Conservation (phyloP, 129 eudicot genomes). For the Centrapalus pauciflorus region DNA sequence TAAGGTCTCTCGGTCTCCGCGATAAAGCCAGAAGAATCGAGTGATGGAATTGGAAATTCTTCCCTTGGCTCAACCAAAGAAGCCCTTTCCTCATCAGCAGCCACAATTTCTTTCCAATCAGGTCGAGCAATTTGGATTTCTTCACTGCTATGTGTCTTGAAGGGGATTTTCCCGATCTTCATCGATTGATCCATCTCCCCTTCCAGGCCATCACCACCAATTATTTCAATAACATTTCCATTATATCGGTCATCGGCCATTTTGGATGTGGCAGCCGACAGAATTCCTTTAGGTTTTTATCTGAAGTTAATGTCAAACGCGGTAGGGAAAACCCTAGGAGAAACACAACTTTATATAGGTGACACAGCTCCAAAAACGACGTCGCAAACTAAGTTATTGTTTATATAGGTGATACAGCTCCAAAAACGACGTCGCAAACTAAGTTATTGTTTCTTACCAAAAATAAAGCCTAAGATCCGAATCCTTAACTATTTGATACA, state of each 20-base stretch:
- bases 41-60: constrained; percentile 49
- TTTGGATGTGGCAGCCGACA: neutral
- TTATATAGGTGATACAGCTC: constrained; percentile 6
- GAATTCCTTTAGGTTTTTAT: constrained; percentile 8
- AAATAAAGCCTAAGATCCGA: constrained; percentile 11
- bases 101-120: constrained; percentile 68
- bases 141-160: too few relatives aligned
- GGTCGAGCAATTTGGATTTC: too few relatives aligned
- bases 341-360: constrained; percentile 7
- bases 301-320: neutral
- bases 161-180: neutral
- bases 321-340: constrained; percentile 14
- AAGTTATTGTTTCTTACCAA: neutral
- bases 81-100: constrained; percentile 46
- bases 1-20: constrained; percentile 50
- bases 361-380: constrained; percentile 17
- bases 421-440: constrained; percentile 21
- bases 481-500: neutral
- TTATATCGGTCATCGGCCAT: constrained; percentile 24
- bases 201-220: constrained; percentile 45
- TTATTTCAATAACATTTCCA: constrained; percentile 50
- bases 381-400: constrained; percentile 10
- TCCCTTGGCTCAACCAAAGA: constrained; percentile 46
- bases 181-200: too few relatives aligned
- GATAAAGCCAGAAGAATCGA: constrained; percentile 32